Evolutionary conservation across 306 rosid genomes (phyloP).

Genomic region (Myrica gale): DNA sequence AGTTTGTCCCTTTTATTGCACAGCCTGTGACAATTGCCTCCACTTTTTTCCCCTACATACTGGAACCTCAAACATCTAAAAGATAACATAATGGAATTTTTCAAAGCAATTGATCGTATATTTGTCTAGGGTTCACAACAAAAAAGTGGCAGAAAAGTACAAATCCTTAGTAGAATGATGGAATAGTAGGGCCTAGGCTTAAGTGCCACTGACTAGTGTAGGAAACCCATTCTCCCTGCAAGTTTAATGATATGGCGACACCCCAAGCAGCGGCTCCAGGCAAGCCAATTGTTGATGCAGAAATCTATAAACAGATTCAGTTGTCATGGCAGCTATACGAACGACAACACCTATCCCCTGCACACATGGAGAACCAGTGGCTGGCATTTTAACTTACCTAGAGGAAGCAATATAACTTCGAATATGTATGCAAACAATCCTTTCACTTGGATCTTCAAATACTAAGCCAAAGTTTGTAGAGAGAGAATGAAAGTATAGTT

Average conservation of each 20-base stretch:
- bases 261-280: conserved; percentile 74
- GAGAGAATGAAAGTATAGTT: neutral
- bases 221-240: neutral
- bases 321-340: conserved; percentile 80
- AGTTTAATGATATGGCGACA: conserved; percentile 59
- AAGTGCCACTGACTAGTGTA: neutral
- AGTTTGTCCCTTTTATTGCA: neutral
- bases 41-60: neutral
- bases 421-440: neutral
- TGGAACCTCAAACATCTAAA: neutral
- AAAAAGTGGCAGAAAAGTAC: neutral
- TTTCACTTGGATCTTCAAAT: conserved; percentile 1
- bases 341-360: conserved; percentile 72
- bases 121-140: neutral
- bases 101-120: neutral
- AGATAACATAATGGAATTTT: neutral
- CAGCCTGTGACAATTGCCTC: neutral
- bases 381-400: conserved; percentile 12
- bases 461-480: neutral
- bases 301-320: conserved; percentile 77
- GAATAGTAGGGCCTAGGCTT: neutral
- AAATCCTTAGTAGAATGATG: neutral
- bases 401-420: conserved; percentile 4
- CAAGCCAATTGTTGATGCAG: conserved; percentile 66
- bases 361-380: conserved; percentile 20